phyloP scores from a whole-genome alignment of 495 filamentous ascomycete genomes.

The Aspergillus ostianus region DNA sequence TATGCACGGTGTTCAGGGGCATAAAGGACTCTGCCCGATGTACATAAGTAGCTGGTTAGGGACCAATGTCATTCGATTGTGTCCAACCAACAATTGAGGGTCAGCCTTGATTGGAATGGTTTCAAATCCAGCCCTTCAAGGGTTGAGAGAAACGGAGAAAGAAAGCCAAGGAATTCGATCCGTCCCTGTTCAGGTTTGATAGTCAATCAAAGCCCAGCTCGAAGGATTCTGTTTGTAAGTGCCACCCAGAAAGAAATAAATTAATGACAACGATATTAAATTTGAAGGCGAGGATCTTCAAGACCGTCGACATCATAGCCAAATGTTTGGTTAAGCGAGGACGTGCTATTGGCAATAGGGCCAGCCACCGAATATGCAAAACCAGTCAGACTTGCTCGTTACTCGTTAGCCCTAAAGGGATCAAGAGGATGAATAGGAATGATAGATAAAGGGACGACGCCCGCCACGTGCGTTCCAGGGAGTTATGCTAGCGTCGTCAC shows the following conservation, averaged over 20 bases:
- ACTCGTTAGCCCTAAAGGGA: slow-evolving; percentile 2
- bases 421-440: slow-evolving; percentile 1
- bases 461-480: slow-evolving; percentile 25
- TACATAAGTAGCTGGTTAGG: slow-evolving; percentile 8
- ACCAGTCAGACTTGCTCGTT: slow-evolving; percentile 15
- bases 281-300: background rate
- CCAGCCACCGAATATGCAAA: slow-evolving; percentile 19
- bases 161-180: background rate
- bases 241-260: background rate
- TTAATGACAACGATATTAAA: background rate
- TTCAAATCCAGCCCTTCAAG: slow-evolving; percentile 1
- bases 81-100: slow-evolving; percentile 6
- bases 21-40: slow-evolving; percentile 8
- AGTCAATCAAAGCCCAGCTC: background rate
- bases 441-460: slow-evolving; percentile 1
- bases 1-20: slow-evolving; percentile 19
- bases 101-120: slow-evolving; percentile 9
- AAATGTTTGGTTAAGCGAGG: slow-evolving; percentile 14
- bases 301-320: background rate
- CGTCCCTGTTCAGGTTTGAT: background rate
- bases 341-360: slow-evolving; percentile 19
- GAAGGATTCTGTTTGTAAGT: background rate
- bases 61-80: slow-evolving; percentile 9
- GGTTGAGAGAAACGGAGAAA: background rate
- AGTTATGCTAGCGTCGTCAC: background rate